These are phyloP conservation scores for Talaromyces sp. DNA, from an alignment of 2,329 filamentous ascomycete genomes.

Conservation along the genomic window DNA sequence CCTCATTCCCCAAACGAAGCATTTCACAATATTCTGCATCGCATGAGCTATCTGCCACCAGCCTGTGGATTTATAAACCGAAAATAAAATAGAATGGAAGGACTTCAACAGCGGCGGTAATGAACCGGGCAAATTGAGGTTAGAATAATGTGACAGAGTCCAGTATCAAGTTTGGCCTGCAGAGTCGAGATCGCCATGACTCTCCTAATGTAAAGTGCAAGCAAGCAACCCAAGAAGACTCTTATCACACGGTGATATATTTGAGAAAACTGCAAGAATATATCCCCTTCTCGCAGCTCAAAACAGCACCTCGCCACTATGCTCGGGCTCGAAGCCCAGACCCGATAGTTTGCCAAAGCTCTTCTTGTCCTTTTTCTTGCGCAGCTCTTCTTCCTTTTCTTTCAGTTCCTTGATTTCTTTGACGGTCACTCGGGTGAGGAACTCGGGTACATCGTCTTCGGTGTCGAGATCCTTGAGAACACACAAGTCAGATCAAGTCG, in stretches of 20 bases:
- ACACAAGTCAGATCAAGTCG: background rate
- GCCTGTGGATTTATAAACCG: slow-evolving; percentile 6
- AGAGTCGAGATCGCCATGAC: background rate
- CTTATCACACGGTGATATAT: background rate
- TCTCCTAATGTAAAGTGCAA: background rate
- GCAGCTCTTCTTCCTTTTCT: slow-evolving; percentile 62
- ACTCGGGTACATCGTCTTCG: slow-evolving; percentile 76
- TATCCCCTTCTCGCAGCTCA: slow-evolving; percentile 32
- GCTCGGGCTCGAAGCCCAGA: slow-evolving; percentile 84
- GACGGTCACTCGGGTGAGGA: slow-evolving; percentile 61
- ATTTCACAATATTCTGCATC: slow-evolving; percentile 51
- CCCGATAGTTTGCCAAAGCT: slow-evolving; percentile 65
- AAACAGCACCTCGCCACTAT: slow-evolving; percentile 66
- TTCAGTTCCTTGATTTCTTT: slow-evolving; percentile 67
- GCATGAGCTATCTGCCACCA: slow-evolving; percentile 13
- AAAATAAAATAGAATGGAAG: background rate
- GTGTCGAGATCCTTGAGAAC: slow-evolving; percentile 78
- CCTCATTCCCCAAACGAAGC: slow-evolving; percentile 22
- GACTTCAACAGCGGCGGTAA: background rate
- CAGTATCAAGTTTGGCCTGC: background rate
- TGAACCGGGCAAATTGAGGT: background rate
- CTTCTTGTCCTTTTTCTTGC: slow-evolving; percentile 68
- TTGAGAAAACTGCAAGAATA: background rate
- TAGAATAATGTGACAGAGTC: background rate
- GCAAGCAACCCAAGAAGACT: background rate